Conservation (phyloP, 495 filamentous ascomycete genomes). For the Tuber borchii region DNA sequence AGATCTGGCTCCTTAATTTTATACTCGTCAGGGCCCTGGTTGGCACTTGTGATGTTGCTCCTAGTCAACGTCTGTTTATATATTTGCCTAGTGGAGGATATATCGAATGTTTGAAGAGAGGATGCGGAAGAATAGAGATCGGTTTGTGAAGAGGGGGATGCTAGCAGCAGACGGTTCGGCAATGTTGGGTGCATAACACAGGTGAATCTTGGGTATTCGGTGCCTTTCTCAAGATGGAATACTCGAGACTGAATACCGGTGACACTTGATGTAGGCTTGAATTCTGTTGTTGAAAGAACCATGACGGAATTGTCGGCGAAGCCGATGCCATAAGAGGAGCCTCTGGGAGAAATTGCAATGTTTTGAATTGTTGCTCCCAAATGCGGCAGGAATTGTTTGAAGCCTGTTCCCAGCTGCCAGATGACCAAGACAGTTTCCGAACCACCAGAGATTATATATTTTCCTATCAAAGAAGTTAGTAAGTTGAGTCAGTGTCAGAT, state of each 20-base stretch:
- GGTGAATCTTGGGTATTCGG: conserved; percentile 33
- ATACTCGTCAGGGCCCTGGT: conserved; percentile 60
- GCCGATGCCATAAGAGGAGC: conserved; percentile 71
- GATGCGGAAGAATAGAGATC: conserved; percentile 42
- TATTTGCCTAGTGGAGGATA: conserved; percentile 62
- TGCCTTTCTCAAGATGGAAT: conserved; percentile 7
- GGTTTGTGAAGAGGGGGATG: conserved; percentile 48
- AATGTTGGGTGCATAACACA: conserved; percentile 54
- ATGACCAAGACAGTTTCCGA: conserved; percentile 81
- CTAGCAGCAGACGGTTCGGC: conserved; percentile 55
- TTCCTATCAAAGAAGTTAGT: conserved; percentile 52
- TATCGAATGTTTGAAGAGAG: conserved; percentile 76
- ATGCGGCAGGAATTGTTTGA: conserved; percentile 76
- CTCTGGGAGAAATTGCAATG: conserved; percentile 70
- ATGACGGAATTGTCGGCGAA: conserved; percentile 86
- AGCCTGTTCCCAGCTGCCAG: conserved; percentile 89
- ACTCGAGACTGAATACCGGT: conserved; percentile 65
- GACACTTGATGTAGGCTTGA: conserved; percentile 70
- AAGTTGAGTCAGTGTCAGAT: conserved; percentile 18
- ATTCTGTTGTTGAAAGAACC: conserved; percentile 79
- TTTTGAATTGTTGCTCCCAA: conserved; percentile 74
- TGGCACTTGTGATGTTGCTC: conserved; percentile 76
- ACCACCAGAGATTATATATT: conserved; percentile 91
- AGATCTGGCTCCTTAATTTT: conserved; percentile 67
- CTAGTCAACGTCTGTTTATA: conserved; percentile 79